Evolutionary conservation across 1,139 yeast genomes (phyloP).

Genomic region (Debaryomyces robertsiae): DNA sequence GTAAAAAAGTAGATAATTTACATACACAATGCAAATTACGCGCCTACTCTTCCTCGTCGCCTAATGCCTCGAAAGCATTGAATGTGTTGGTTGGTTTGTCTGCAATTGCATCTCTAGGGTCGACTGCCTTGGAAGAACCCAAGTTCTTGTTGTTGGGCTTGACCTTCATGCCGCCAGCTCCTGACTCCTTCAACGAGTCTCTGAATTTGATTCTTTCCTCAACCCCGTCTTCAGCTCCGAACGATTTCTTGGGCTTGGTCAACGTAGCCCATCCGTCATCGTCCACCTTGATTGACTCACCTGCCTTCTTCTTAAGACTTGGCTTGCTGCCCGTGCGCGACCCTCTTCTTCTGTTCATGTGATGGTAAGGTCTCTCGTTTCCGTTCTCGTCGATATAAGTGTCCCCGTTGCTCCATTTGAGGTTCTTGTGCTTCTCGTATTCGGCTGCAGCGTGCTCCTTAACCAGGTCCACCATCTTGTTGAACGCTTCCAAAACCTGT

Average conservation of each 20-base stretch:
- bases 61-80: constrained; percentile 81
- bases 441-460: constrained; percentile 46
- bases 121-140: constrained; percentile 73
- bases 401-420: constrained; percentile 47
- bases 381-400: constrained; percentile 52
- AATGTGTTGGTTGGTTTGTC: constrained; percentile 66
- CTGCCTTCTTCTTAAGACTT: constrained; percentile 59
- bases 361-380: constrained; percentile 50
- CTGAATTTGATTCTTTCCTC: constrained; percentile 53
- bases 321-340: constrained; percentile 58
- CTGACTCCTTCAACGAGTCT: constrained; percentile 42
- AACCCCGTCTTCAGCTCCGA: constrained; percentile 49
- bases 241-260: constrained; percentile 51
- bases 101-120: constrained; percentile 67
- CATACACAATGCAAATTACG: constrained; percentile 7
- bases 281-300: constrained; percentile 58
- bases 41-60: constrained; percentile 53
- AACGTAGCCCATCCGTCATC: constrained; percentile 84
- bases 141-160: constrained; percentile 75
- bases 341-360: constrained; percentile 61
- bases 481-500: constrained; percentile 64
- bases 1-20: not conserved
- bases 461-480: constrained; percentile 66
- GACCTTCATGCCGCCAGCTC: constrained; percentile 40
- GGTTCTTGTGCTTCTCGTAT: constrained; percentile 30